Evolutionary conservation across 192 early-diverging fungal species (phyloP).

Genomic region (Coemansia erecta): DNA sequence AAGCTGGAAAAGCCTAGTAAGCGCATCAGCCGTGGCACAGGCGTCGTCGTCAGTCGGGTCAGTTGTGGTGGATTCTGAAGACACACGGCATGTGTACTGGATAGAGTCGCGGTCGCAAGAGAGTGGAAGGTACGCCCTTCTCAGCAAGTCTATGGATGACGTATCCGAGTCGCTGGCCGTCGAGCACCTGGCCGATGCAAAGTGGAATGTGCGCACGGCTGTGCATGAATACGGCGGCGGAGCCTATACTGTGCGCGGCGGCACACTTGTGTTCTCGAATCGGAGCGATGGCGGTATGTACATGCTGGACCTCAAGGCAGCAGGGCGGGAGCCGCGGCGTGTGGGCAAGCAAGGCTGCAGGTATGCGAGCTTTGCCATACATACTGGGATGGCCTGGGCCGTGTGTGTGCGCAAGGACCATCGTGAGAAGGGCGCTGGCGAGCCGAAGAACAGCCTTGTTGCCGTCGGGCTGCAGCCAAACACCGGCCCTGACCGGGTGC

Average conservation of each 20-base stretch:
- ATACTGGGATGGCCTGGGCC: slow-evolving; percentile 55
- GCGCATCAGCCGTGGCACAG: slow-evolving; percentile 23
- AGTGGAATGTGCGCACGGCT: slow-evolving; percentile 63
- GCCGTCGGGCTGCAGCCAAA: slow-evolving; percentile 46
- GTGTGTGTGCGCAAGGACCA: slow-evolving; percentile 74
- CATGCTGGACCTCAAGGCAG: slow-evolving; percentile 35
- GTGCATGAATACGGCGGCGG: slow-evolving; percentile 82
- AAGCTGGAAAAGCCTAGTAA: slow-evolving; percentile 47
- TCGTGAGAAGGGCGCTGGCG: slow-evolving; percentile 52
- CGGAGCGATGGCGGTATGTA: slow-evolving; percentile 58
- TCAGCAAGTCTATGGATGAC: slow-evolving; percentile 34
- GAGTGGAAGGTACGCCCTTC: slow-evolving; percentile 32
- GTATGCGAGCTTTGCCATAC: slow-evolving; percentile 66
- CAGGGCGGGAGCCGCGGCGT: slow-evolving; percentile 14
- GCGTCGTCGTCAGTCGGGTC: slow-evolving; percentile 18
- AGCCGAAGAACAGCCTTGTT: slow-evolving; percentile 55
- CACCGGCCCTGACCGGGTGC: slow-evolving; percentile 22
- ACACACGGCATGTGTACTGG: slow-evolving; percentile 42
- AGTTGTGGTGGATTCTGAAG: slow-evolving; percentile 25
- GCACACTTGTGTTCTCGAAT: slow-evolving; percentile 64
- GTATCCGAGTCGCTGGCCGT: slow-evolving; percentile 18
- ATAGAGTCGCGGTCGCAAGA: slow-evolving; percentile 43
- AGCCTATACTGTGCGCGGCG: slow-evolving; percentile 56
- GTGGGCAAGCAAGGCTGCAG: slow-evolving; percentile 56
- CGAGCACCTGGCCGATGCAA: slow-evolving; percentile 30